Base-by-base conservation (phyloP, 768 basidiomycete genomes). In the Leccinellum albellum region DNA sequence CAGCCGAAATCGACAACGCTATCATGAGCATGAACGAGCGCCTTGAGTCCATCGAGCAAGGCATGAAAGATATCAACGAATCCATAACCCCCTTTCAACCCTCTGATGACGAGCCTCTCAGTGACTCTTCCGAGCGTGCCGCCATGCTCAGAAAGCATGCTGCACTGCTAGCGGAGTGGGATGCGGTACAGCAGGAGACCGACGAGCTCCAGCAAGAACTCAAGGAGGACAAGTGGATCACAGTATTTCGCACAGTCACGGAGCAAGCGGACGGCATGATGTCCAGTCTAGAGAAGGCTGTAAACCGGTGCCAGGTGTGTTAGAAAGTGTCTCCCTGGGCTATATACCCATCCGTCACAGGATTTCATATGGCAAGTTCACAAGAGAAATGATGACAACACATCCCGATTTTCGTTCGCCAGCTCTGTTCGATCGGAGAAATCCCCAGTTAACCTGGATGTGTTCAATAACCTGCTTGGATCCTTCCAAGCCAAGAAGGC, bases 231-330 rank as follows among this genome's bases (percentile, higher is more conserved):
- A 95, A 95, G 65, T 97, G 93, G 92, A 79, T 98, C 64, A 89
- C 89, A 12, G 91, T 98, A 21, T 98, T 98, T 74, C 83, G 94
- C 62, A 95, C 91, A 6, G 91, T 94, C 56, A 87, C 92, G 44
- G 89, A 94, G 66, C 95, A 98, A 71, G 95, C 96, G 44, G 92
- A 94, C 69, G 93, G 92, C 24, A 97, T 98, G 96, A 96, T 98
- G 93, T 84, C 84, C 28, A 91, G 91, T 66, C 75, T 99, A 63
- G 92, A 98, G 75, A 98, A 96, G 72, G 93, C 91, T 9, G 86
- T 96, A 45, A 86, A 86, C 65, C 85, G 90, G 61, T 95, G 93
- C 76, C 89, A 91, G 78, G 93, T 92, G 65, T 61, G 85, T 56
- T 48, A 69, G 50, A 4, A 21, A 50, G 26, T 12, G 37, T n/a